phyloP scores from a whole-genome alignment of 805 yeast genomes.

The Naumovozyma castellii region DNA sequence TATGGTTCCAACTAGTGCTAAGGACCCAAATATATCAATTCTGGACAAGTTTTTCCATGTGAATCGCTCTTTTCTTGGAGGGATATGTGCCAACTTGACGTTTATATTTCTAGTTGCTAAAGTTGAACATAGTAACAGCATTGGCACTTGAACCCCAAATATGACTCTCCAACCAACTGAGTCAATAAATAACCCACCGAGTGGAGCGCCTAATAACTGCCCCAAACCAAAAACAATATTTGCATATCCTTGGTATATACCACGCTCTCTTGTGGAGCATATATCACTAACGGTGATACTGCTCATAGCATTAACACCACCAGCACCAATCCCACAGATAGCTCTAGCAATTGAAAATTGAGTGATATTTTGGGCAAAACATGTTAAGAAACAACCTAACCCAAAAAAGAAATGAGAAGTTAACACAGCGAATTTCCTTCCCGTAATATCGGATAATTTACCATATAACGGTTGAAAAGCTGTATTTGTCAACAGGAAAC shows the following conservation, averaged over 20 bases:
- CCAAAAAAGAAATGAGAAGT: constrained; percentile 36
- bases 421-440: constrained; percentile 37
- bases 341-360: constrained; percentile 48
- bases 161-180: constrained; percentile 57
- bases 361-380: constrained; percentile 26
- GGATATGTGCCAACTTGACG: constrained; percentile 41
- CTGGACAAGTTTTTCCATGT: constrained; percentile 41
- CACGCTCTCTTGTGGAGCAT: constrained; percentile 66
- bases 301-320: constrained; percentile 68
- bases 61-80: constrained; percentile 38
- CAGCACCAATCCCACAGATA: constrained; percentile 85
- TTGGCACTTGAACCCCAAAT: constrained; percentile 42
- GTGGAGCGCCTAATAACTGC: constrained; percentile 57
- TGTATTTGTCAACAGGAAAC: constrained; percentile 52
- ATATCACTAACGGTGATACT: constrained; percentile 72
- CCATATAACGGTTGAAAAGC: constrained; percentile 64
- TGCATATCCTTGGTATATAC: constrained; percentile 74
- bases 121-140: constrained; percentile 32
- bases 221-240: constrained; percentile 71
- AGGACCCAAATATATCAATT: constrained; percentile 61
- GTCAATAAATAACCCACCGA: constrained; percentile 54
- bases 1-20: constrained; percentile 46
- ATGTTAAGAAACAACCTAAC: constrained; percentile 39
- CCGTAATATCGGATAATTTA: constrained; percentile 46
- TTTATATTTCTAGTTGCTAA: constrained; percentile 31